These are phyloP conservation scores for Apiospora hydei DNA, from an alignment of 2,329 filamentous ascomycete species.

Conservation along the genomic window DNA sequence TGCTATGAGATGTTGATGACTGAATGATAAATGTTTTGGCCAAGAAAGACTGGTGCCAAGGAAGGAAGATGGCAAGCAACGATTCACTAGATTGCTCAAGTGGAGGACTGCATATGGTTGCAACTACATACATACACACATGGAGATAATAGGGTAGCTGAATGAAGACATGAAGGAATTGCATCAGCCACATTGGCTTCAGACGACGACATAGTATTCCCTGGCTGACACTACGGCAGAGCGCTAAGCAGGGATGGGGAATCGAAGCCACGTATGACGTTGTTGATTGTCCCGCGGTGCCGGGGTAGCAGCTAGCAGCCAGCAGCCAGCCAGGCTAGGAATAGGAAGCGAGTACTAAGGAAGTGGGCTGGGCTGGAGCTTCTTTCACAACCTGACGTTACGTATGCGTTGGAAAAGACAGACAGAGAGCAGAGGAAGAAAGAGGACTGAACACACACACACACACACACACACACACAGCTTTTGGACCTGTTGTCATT, in stretches of 20 bases:
- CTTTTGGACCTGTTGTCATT: not conserved
- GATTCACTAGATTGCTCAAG: not conserved
- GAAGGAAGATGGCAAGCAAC: not conserved
- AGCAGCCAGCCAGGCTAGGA: slow-evolving; percentile 13
- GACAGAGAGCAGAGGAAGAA: not conserved
- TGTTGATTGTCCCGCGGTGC: slow-evolving; percentile 26
- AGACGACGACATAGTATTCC: not conserved
- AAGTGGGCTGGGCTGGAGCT: slow-evolving; percentile 19
- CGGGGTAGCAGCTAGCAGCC: slow-evolving; percentile 15
- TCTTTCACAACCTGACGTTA: slow-evolving; percentile 22
- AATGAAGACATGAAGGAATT: slow-evolving; percentile 9
- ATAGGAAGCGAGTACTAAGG: not conserved
- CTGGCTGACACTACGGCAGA: not conserved
- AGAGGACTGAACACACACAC: not conserved
- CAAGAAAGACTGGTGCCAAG: not conserved
- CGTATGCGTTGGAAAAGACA: slow-evolving; percentile 15
- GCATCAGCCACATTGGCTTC: not conserved
- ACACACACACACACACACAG: not conserved
- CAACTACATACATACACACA: not conserved
- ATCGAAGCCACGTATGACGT: slow-evolving; percentile 31
- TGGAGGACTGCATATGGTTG: not conserved
- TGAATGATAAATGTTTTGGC: not conserved
- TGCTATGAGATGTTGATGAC: not conserved
- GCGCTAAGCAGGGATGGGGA: not conserved
- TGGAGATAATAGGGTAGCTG: not conserved